phyloP scores from a whole-genome alignment of 345 rosid genomes.

The Salix exigua region DNA sequence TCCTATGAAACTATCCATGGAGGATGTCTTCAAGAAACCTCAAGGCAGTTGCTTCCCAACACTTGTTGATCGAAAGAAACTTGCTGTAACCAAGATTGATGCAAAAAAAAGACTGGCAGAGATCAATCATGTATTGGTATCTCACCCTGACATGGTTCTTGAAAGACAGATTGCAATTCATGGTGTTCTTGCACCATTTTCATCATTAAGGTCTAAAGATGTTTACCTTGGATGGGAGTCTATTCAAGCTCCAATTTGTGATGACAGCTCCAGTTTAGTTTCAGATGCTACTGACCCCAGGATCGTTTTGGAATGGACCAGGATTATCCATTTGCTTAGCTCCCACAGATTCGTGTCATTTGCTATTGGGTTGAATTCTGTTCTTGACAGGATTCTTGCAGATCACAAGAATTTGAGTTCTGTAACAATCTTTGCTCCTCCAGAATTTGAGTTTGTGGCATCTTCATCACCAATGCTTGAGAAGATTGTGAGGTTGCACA shows the following conservation, averaged over 20 bases:
- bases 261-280: slow-evolving; percentile 24
- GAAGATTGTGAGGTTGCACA: slow-evolving; percentile 52
- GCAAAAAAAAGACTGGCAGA: slow-evolving; percentile 33
- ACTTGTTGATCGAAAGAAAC: slow-evolving; percentile 41
- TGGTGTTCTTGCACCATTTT: slow-evolving; percentile 62
- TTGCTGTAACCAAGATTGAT: slow-evolving; percentile 43
- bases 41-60: slow-evolving; percentile 59
- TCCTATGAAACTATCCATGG: slow-evolving; percentile 48
- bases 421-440: slow-evolving; percentile 61
- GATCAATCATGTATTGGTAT: slow-evolving; percentile 50
- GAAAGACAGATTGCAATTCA: slow-evolving; percentile 57
- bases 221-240: slow-evolving; percentile 26
- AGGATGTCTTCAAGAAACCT: slow-evolving; percentile 42
- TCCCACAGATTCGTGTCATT: slow-evolving; percentile 68
- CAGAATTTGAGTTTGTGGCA: slow-evolving; percentile 41
- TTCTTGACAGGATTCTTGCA: slow-evolving; percentile 49
- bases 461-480: slow-evolving; percentile 51
- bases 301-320: slow-evolving; percentile 47
- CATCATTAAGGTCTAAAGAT: slow-evolving; percentile 27
- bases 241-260: slow-evolving; percentile 30
- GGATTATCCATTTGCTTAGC: slow-evolving; percentile 53
- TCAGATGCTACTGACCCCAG: slow-evolving; percentile 23
- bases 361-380: slow-evolving; percentile 67
- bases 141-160: slow-evolving; percentile 71
- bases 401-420: slow-evolving; percentile 39